phyloP scores from a whole-genome alignment of 192 early-diverging fungal genomes.

The Linnemannia zychae region DNA sequence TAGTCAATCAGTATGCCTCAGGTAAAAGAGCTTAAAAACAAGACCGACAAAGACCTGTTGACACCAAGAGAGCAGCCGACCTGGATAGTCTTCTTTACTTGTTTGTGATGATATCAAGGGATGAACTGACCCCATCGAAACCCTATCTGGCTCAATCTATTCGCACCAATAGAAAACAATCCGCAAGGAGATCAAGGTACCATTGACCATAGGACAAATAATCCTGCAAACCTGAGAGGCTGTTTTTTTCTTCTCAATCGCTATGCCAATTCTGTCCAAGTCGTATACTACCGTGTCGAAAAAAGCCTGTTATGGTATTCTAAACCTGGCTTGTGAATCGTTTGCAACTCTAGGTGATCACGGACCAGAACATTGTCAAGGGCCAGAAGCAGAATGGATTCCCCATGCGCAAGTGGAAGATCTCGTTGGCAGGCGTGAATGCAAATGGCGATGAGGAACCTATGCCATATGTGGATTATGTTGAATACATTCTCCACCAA shows the following conservation, averaged over 20 bases:
- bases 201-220: background rate
- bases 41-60: background rate
- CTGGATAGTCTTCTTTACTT: background rate
- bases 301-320: background rate
- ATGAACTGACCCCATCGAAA: background rate
- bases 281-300: background rate
- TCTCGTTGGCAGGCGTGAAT: slow-evolving; percentile 56
- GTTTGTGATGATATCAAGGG: background rate
- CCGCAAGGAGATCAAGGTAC: slow-evolving; percentile 52
- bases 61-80: background rate
- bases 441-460: slow-evolving; percentile 48
- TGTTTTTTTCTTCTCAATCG: background rate
- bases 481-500: slow-evolving; percentile 65
- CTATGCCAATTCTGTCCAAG: background rate
- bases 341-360: slow-evolving; percentile 34
- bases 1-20: slow-evolving; percentile 32
- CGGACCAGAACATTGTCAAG: slow-evolving; percentile 51
- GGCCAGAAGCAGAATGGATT: slow-evolving; percentile 57
- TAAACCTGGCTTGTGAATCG: background rate
- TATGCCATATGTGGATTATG: slow-evolving; percentile 61
- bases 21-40: slow-evolving; percentile 11
- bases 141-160: background rate
- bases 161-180: slow-evolving; percentile 24
- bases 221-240: background rate
- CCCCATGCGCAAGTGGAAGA: slow-evolving; percentile 64